Evolutionary conservation across 257 asterid species (phyloP).

Genomic region (Solanum habrochaites): DNA sequence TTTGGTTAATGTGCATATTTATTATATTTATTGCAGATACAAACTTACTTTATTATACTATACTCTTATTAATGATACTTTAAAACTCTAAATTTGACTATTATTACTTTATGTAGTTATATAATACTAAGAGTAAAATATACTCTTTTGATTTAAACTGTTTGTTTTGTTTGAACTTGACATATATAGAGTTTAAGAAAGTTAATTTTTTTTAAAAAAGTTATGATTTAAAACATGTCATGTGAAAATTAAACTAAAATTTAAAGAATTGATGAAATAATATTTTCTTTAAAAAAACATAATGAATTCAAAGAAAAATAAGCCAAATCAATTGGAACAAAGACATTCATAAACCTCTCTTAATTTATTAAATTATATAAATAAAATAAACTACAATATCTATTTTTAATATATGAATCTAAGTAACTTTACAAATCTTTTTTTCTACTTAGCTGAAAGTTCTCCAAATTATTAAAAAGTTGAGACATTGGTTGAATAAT

Average conservation of each 20-base stretch:
- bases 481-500: neutral
- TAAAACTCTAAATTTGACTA: neutral
- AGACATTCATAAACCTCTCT: neutral
- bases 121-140: neutral
- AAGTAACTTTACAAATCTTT: too few relatives aligned
- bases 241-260: neutral
- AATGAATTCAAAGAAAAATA: neutral
- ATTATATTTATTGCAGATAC: neutral
- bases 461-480: neutral
- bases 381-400: too few relatives aligned
- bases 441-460: neutral
- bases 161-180: neutral
- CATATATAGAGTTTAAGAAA: neutral
- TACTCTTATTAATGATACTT: neutral
- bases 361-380: neutral
- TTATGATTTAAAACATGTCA: too few relatives aligned
- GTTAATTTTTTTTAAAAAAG: too few relatives aligned
- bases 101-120: neutral
- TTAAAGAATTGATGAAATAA: too few relatives aligned
- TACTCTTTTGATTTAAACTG: neutral
- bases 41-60: too few relatives aligned
- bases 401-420: neutral
- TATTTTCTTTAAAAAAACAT: too few relatives aligned
- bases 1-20: too few relatives aligned
- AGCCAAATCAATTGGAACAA: neutral